Base-by-base conservation (phyloP, 129 eudicot species). In the Oenanthe sinensis region DNA sequence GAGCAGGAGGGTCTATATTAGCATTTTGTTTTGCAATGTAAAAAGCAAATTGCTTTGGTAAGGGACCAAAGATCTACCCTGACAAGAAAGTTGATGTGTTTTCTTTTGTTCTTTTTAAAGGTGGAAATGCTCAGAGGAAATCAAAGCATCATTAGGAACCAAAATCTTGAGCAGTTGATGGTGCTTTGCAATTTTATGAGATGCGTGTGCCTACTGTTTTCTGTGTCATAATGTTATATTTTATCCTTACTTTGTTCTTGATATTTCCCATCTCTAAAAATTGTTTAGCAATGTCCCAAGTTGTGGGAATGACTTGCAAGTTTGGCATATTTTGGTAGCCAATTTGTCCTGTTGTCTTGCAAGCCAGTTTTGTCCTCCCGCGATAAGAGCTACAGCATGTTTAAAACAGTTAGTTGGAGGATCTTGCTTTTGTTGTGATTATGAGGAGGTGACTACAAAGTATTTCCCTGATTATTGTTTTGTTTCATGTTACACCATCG, bases 1-100 rank as follows among this genome's bases (percentile, higher is more conserved):
- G 24, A 24, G 17, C 37, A 52, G 30, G 24, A 43, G 81, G 28
- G 22, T 62, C 74, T 65, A 44, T 65, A 28, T 62, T 63, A 65
- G 9, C 71, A 22, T 14, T 40, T 39, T 37, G 5, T 12, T 37
- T 40, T 44, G n/a, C 17, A 62, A 49, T 75, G 78, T 50, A 75
- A 72, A 72, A 72, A 9, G 19, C 50, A 42, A 72, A 72, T 72
- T 72, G 76, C 52, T 76, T 55, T 36, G 48, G 79, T 28, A 12
- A 37, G 30, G 71, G 79, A 40, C 17, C 46, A 33, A 76, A 45
- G 37, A 40, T 62, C 79, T 58, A 44, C 54, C 52, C 52, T n/a
- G 39, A 72, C 52, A 42, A 72, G 6, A 44, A 14, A n/a, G 24
- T 72, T 72, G 76, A 30, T 44, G 37, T 44, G 39, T 42, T 72